Percentiles rank a stretch among this genome's conserved stretches.
These are phyloP conservation scores for Russula abietina DNA, from an alignment of 768 basidiomycete species.

Conservation along the genomic window DNA sequence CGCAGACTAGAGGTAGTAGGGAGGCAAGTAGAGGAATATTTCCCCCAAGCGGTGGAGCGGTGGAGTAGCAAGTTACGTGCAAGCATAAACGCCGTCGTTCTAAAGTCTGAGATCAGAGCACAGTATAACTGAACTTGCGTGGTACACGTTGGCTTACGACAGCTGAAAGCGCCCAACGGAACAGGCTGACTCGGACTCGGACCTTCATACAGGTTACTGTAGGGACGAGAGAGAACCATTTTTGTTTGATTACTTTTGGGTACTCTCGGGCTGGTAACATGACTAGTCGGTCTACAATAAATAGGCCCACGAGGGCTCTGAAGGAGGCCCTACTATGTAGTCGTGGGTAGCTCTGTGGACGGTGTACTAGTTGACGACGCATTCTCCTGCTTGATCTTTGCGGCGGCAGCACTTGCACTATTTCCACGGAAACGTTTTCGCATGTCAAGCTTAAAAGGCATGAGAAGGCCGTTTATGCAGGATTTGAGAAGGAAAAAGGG, in stretches of 20 bases:
- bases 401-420: constrained; percentile 42
- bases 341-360: constrained; percentile 4
- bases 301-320: too few relatives aligned
- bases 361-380: background rate
- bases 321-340: background rate
- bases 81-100: constrained; percentile 5
- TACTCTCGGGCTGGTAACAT: too few relatives aligned
- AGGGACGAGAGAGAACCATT: background rate
- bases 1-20: background rate
- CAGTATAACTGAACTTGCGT: too few relatives aligned
- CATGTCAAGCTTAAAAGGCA: constrained; percentile 62
- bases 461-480: background rate
- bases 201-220: background rate
- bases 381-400: constrained; percentile 9
- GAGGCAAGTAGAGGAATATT: constrained; percentile 4
- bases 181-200: too few relatives aligned
- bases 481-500: constrained; percentile 27
- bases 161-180: background rate
- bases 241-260: too few relatives aligned
- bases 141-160: background rate
- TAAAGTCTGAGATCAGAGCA: background rate
- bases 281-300: too few relatives aligned
- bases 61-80: constrained; percentile 4
- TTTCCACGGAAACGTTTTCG: constrained; percentile 78
- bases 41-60: constrained; percentile 8